Conservation (phyloP, 208 protist genomes). For the Leishmania mexicana region DNA sequence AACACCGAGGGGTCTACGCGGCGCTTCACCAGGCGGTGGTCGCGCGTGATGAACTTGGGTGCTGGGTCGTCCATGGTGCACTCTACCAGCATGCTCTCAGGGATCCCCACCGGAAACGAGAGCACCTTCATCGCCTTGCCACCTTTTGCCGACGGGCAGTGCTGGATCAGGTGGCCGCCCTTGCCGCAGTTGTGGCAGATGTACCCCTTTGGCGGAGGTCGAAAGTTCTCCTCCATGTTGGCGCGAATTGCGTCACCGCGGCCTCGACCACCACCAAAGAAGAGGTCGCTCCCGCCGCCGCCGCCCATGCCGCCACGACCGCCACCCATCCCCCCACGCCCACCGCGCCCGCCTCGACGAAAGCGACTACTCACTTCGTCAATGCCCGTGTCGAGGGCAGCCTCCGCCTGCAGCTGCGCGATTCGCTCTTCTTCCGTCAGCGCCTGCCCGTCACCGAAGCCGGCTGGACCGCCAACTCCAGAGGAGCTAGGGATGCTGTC, state of each 20-base stretch:
- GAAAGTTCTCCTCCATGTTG: slow-evolving; percentile 59
- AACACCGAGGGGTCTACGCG: slow-evolving; percentile 70
- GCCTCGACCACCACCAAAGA: slow-evolving; percentile 21
- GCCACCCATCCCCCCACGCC: slow-evolving; percentile 15
- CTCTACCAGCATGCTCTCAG: slow-evolving; percentile 86
- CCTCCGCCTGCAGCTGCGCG: slow-evolving; percentile 71
- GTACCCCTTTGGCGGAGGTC: slow-evolving; percentile 72
- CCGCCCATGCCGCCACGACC: slow-evolving; percentile 4
- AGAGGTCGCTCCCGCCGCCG: slow-evolving; percentile 6
- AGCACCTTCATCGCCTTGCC: slow-evolving; percentile 59
- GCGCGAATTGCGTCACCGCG: slow-evolving; percentile 28
- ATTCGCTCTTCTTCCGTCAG: slow-evolving; percentile 87
- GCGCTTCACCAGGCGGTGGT: slow-evolving; percentile 80
- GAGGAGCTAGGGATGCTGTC: neutral
- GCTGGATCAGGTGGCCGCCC: slow-evolving; percentile 80
- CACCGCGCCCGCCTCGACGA: slow-evolving; percentile 30
- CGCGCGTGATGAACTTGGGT: slow-evolving; percentile 87
- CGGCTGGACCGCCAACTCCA: neutral
- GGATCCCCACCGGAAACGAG: slow-evolving; percentile 82
- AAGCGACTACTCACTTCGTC: slow-evolving; percentile 52
- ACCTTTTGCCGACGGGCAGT: slow-evolving; percentile 75
- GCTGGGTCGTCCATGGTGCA: slow-evolving; percentile 89
- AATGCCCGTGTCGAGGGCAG: slow-evolving; percentile 78
- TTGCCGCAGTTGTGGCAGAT: slow-evolving; percentile 93
- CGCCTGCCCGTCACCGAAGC: slow-evolving; percentile 19